Conservation (phyloP, 2,329 filamentous ascomycete genomes). For the Gyromitra esculenta region DNA sequence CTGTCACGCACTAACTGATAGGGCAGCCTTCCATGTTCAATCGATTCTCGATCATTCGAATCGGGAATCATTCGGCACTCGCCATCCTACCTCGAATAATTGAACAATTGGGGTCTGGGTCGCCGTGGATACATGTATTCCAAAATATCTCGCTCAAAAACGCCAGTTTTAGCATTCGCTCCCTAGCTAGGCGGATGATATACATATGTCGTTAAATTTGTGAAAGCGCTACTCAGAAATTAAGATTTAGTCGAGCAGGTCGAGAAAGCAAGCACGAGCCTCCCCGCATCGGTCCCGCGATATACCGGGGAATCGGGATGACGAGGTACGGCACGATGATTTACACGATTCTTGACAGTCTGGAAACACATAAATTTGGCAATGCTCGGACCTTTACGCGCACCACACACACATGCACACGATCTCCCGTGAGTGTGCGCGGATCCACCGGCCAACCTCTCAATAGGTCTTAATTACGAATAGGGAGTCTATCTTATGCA, state of each 20-base stretch:
- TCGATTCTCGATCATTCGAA: constrained; percentile 51
- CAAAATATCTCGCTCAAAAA: constrained; percentile 3
- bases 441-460: constrained; percentile 36
- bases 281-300: constrained; percentile 48
- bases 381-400: constrained; percentile 48
- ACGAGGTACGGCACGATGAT: constrained; percentile 49
- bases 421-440: constrained; percentile 46
- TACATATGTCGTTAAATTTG: constrained; percentile 35
- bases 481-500: constrained; percentile 43
- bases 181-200: constrained; percentile 1
- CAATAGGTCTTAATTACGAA: constrained; percentile 30
- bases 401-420: constrained; percentile 50
- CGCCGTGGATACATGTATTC: not conserved
- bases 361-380: constrained; percentile 44
- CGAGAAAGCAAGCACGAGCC: constrained; percentile 42
- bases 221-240: constrained; percentile 18
- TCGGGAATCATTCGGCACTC: constrained; percentile 34
- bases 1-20: constrained; percentile 32
- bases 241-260: constrained; percentile 42
- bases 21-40: constrained; percentile 38
- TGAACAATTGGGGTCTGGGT: constrained; percentile 16
- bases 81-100: constrained; percentile 31
- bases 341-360: constrained; percentile 48
- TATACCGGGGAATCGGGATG: constrained; percentile 52
- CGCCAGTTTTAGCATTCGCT: not conserved